Evolutionary conservation across 2,329 filamentous ascomycete species (phyloP).

Genomic region (Uncinocarpus reesii): DNA sequence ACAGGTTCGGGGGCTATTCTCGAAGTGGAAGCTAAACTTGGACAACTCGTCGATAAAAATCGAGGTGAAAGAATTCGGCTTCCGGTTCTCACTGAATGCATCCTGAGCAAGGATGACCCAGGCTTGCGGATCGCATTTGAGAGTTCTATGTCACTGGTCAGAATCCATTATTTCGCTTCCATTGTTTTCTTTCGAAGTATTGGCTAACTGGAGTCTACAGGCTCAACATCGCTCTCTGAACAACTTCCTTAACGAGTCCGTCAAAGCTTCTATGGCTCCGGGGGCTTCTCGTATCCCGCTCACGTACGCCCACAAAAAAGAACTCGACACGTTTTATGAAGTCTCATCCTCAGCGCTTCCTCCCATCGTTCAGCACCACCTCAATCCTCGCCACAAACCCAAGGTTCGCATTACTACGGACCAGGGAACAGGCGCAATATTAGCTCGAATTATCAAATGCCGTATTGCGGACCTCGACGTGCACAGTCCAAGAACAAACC

Average conservation of each 20-base stretch:
- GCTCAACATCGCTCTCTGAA: conserved; percentile 75
- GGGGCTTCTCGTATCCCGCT: conserved; percentile 39
- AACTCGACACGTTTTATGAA: conserved; percentile 75
- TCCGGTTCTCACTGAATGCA: conserved; percentile 58
- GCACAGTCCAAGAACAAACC: conserved; percentile 61
- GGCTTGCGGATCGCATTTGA: conserved; percentile 56
- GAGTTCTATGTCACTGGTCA: conserved; percentile 82
- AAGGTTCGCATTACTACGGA: conserved; percentile 69
- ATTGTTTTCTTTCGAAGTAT: background rate
- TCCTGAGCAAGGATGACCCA: conserved; percentile 50
- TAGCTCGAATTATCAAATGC: conserved; percentile 82
- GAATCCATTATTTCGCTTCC: conserved; percentile 22
- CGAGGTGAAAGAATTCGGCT: conserved; percentile 59
- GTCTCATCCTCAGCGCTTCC: conserved; percentile 56
- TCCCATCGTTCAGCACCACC: conserved; percentile 51
- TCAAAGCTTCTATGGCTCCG: conserved; percentile 40
- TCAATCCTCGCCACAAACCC: conserved; percentile 48
- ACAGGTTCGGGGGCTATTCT: conserved; percentile 58
- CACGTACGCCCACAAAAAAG: conserved; percentile 69
- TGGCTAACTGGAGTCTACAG: conserved; percentile 36
- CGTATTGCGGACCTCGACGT: conserved; percentile 83
- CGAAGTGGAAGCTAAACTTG: conserved; percentile 91
- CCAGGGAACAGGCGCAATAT: conserved; percentile 56
- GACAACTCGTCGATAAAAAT: conserved; percentile 64
- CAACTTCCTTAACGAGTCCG: conserved; percentile 66